Evolutionary conservation across 805 yeast genomes (phyloP), one percentile per base, ranked within the genome.

Genomic region (Kodamaea jinghongensis): DNA sequence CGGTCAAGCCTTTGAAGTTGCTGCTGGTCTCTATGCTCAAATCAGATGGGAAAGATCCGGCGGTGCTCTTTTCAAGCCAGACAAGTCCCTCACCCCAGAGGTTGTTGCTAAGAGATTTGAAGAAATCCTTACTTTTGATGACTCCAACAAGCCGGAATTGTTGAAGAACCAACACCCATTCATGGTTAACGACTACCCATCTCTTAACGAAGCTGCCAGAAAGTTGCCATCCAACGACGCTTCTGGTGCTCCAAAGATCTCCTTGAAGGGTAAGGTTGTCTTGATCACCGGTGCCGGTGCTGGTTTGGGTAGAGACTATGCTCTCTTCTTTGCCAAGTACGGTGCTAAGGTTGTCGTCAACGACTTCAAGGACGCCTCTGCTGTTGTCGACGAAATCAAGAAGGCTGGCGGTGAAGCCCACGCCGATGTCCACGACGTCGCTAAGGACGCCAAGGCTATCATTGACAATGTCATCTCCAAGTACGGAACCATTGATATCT

Each of bases 341-440:
- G 99, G 98, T 45, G 97, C 97, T 17, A 88, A 83, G 67, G 93
- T 91, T 45, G 95, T 93, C 31, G 93, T 91, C 27, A 91, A 93
- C 60, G 98, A 91, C 61, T 81, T 91, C 47, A 75, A 68, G 51
- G 83, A 87, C 58, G 89, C 97, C 2, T 63, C 73, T 32, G 61
- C 70, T 27, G 87, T 84, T 34, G 96, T 87, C 9, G 71, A 79
- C 16, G 95, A 86, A 62, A 85, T 91, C 57, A 71, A 65, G 50
- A 65, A 71, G 37, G 75, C 75, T 13, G 95, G 95, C 33, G 90
- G 87, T 45, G 73, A 70, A 36, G 97, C 97, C 11, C 85, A 87
- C 40, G 86, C 83, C 28, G 95, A 89, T 55, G 76, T 74, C 52
- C 86, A 86, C 64, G 88, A 87, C 60, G 96, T 88, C 40, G 86